Evolutionary conservation across 176 grass and related monocot species (phyloP), one percentile per base, ranked within the genome.

Genomic region (Cenchrus americanus): DNA sequence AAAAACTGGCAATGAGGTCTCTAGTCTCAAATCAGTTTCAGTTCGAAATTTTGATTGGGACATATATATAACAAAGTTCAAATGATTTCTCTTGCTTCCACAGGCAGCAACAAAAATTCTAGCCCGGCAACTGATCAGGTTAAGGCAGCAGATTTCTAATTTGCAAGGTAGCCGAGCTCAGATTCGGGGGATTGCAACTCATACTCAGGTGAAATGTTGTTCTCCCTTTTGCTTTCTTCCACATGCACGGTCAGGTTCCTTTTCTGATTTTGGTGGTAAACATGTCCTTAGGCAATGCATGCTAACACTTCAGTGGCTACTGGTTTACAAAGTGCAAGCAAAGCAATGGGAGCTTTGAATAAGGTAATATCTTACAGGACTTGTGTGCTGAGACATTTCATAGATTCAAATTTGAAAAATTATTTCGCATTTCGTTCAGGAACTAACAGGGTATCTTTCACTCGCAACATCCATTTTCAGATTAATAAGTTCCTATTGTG

Each of bases 1-100:
- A 72, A 99, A 87, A 99, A 91, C 85, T 96, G 93, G 96, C 85
- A 99, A 99, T 85, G 91, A 99, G 87, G 96, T 94, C 42, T 75
- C 21, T 83, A 51, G 64, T 80, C 78, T 50, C 88, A 30, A 30
- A 69, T 87, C 21, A 69, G 66, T 85, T 83, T 71, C 26, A 14
- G 27, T 46, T 64, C 65, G 58, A 65, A 44, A 43, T 62, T 26
- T 73, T 46, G 40, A 17, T 73, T 68, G 15, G 47, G 71, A 27
- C 23, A 71, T 68, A 61, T 34, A 46, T 68, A 61, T 34, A 52
- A 2, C 40, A 75, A 44, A 17, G 62, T 80, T 68, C 14, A 66
- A 49, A 24, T 76, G 37, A 73, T 83, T 71, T 48, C 57, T 18
- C 70, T 85, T n/a, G 52, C 27, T 61, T 79, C 90, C 75, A 3